These are phyloP conservation scores for Mariannaea elegans DNA, from an alignment of 2,329 filamentous ascomycete genomes.

Conservation along the genomic window DNA sequence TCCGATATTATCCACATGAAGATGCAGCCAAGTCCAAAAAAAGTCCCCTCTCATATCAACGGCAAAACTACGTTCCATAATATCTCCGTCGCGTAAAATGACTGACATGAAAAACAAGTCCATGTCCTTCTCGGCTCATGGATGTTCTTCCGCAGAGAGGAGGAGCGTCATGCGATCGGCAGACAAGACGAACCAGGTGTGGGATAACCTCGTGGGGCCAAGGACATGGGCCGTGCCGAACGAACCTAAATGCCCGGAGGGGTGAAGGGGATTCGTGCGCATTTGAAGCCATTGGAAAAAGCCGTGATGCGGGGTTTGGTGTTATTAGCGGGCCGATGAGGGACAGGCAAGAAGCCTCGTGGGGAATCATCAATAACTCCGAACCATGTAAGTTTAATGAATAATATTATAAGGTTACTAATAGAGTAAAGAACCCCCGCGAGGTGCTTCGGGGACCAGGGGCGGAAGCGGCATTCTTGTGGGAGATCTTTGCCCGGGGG, in stretches of 20 bases:
- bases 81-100: conserved; percentile 18
- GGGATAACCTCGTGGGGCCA: background rate
- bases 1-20: conserved; percentile 1
- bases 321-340: background rate
- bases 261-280: conserved; percentile 20
- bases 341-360: background rate
- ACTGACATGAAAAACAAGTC: conserved; percentile 2
- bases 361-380: background rate
- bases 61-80: conserved; percentile 23
- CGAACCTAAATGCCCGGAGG: conserved; percentile 1
- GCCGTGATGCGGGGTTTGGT: conserved; percentile 8
- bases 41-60: background rate
- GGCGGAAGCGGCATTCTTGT: conserved; percentile 7
- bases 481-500: conserved; percentile 12
- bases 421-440: background rate
- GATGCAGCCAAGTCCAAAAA: background rate
- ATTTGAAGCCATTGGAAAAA: background rate
- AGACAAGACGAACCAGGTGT: background rate
- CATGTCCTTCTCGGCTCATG: conserved; percentile 1
- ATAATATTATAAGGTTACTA: background rate
- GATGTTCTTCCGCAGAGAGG: background rate
- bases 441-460: conserved; percentile 6
- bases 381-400: too few species aligned
- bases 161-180: conserved; percentile 13
- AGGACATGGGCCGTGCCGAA: background rate